Percentiles rank a stretch among this genome's conserved stretches.
These are phyloP conservation scores for Tricladium varicosporioides DNA, from an alignment of 2,329 filamentous ascomycete species.

Conservation along the genomic window DNA sequence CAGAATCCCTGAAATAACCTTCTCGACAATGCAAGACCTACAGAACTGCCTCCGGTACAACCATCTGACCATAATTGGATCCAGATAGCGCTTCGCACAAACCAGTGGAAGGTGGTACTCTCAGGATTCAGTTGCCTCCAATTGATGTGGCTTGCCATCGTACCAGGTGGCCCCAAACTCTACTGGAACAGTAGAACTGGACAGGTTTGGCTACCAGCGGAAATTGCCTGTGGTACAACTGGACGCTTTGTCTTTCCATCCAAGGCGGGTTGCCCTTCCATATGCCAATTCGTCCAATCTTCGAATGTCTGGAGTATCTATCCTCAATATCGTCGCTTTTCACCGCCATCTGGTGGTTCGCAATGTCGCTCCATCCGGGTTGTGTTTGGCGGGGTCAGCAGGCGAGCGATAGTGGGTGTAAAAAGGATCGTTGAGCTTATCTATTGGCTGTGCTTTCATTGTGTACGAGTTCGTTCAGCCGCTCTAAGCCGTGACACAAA, in stretches of 20 bases:
- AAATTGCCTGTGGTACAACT: not conserved
- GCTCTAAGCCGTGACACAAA: slow-evolving; percentile 1
- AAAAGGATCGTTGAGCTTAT: slow-evolving; percentile 6
- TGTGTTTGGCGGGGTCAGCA: slow-evolving; percentile 10
- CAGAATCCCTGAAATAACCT: not conserved
- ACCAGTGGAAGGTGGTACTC: too few relatives aligned
- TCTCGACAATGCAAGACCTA: not conserved
- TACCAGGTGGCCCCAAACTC: too few relatives aligned
- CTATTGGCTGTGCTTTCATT: slow-evolving; percentile 4
- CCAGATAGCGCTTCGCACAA: not conserved
- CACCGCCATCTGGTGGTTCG: not conserved
- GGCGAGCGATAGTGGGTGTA: slow-evolving; percentile 7
- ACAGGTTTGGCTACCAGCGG: too few relatives aligned
- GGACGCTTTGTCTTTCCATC: not conserved
- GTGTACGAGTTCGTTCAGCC: not conserved
- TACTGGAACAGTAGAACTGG: too few relatives aligned
- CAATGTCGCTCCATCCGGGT: not conserved
- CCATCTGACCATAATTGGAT: not conserved
- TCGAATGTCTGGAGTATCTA: too few relatives aligned
- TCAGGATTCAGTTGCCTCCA: too few relatives aligned
- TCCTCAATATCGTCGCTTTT: not conserved
- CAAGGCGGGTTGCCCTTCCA: not conserved
- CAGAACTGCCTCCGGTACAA: not conserved
- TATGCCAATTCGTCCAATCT: not conserved
- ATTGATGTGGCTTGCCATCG: too few relatives aligned